Evolutionary conservation across 2,329 filamentous ascomycete genomes (phyloP), one percentile per base, ranked within the genome.

Genomic region (Fusarium sp.): DNA sequence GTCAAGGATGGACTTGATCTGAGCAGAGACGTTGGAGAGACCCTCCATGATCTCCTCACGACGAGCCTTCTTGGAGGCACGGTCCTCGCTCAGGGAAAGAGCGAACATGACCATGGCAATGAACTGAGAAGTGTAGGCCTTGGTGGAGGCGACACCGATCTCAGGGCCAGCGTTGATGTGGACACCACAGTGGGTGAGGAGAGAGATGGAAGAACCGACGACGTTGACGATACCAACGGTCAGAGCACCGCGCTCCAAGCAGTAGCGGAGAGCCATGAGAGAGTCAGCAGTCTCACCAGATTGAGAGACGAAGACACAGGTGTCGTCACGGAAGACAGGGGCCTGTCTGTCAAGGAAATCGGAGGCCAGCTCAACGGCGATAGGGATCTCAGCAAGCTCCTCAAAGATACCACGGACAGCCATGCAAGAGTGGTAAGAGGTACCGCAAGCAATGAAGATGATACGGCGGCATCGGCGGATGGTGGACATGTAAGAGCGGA

Each of bases 61-160:
- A 78, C 95, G 90, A 85, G 92, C 90, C 77, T 92, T 89, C 89
- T 99, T 99, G 74, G 94, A 98, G 44, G 94, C 93, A 75, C 96
- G 93, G 82, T 99, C 96, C 84, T 99, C 96, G 78, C 93, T 96
- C 62, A 99, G 89, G 30, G 94, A 98, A 70, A 99, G 87, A 9
- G 96, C 96, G 78, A 99, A 98, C 96, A 99, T 99, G 84, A 98
- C 92, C 94, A 99, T 98, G 81, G 96, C 97, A 78, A 99, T 94
- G 82, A 98, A 99, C 82, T 99, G 96, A 48, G 96, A 98, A 16
- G 96, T 99, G 85, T 99, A 99, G 41, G 96, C 96, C 88, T 99
- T 99, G 82, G 96, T 99, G 48, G 95, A 98, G 65, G 96, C 96
- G 72, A 99, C 96, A 90, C 96, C 96, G 71, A 99, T 98, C 83